Conservation (phyloP, 345 rosid genomes). For the Aquilaria sinensis region DNA sequence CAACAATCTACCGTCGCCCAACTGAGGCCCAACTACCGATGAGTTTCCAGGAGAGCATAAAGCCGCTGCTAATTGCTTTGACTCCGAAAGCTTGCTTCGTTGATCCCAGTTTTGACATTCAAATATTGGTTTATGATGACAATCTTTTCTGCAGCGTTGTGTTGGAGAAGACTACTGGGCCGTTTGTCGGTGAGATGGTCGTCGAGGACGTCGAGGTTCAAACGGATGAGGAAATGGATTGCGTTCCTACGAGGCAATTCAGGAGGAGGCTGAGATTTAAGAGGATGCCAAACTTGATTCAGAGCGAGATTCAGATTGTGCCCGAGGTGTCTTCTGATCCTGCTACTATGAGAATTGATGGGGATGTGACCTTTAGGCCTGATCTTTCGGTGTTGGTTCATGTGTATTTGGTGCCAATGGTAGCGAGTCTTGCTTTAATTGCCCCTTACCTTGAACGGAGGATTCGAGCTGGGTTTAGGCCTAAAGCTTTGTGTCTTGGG, state of each 20-base stretch:
- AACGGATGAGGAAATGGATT: constrained; percentile 2
- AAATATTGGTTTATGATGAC: constrained; percentile 60
- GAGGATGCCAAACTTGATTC: constrained; percentile 77
- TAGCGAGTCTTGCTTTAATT: constrained; percentile 49
- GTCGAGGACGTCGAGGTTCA: constrained; percentile 70
- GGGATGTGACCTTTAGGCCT: constrained; percentile 28
- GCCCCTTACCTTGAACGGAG: constrained; percentile 18
- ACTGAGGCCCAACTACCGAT: constrained; percentile 9
- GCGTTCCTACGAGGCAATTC: constrained; percentile 34
- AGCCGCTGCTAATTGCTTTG: constrained; percentile 43
- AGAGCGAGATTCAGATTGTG: constrained; percentile 45
- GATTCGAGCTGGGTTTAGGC: constrained; percentile 25
- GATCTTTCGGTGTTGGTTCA: constrained; percentile 56
- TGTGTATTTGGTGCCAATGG: constrained; percentile 76
- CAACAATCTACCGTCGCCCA: constrained; percentile 17
- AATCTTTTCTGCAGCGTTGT: constrained; percentile 35
- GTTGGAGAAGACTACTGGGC: constrained; percentile 47
- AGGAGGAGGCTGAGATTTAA: constrained; percentile 84
- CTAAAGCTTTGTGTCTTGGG: constrained; percentile 69
- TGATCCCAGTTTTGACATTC: constrained; percentile 25
- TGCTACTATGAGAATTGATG: constrained; percentile 22
- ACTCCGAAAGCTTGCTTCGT: constrained; percentile 33
- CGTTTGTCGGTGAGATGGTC: constrained; percentile 66
- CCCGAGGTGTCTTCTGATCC: constrained; percentile 17
- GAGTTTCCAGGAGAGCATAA: constrained; percentile 25